Evolutionary conservation across 1,284 basidiomycete genomes (phyloP), one percentile per base, ranked within the genome.

Genomic region (Ceratobasidium sp.): DNA sequence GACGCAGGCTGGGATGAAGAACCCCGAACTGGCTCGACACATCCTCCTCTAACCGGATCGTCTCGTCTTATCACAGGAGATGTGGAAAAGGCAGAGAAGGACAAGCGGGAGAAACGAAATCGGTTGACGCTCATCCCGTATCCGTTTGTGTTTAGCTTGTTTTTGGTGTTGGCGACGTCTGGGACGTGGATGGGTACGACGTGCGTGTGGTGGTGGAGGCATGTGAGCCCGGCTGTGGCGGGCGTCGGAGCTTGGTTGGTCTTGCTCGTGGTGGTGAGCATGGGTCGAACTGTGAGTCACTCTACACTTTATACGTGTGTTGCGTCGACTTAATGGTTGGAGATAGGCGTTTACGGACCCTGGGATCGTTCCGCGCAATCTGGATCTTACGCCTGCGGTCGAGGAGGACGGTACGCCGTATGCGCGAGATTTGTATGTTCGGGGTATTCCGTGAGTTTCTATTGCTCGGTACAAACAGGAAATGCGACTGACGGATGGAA

Each of bases 121-220:
- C 2, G 65, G 43, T 16, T 69, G 18, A 30, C 53, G 26, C 39
- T 69, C 18, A 41, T 69, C 26, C 65, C 65, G 4, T 69, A 69
- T 46, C 65, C 65, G 41, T 69, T 69, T 58, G 65, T 69, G 41
- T 69, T 69, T 23, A 69, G 65, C n/a, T 52, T 94, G 62, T 78
- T 81, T 3, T 72, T 96, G 21, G 81, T 92, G 50, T 79, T 94
- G 55, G 85, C 85, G 16, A 84, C 97, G 73, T 81, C 89, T 1
- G 92, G 90, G 0, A 80, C 90, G 8, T 97, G 92, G 92, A 87
- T 96, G 76, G 91, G 89, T 3, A 92, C 91, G 26, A 95, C 93
- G 2, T 90, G 90, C 73, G 89, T 91, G 23, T 95, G 92, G 88
- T 90, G 94, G 87, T 96, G 94, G 93, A 80, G 81, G 36, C 85